phyloP scores from a whole-genome alignment of 1,284 basidiomycete species.

The Neolentinus lepideus region DNA sequence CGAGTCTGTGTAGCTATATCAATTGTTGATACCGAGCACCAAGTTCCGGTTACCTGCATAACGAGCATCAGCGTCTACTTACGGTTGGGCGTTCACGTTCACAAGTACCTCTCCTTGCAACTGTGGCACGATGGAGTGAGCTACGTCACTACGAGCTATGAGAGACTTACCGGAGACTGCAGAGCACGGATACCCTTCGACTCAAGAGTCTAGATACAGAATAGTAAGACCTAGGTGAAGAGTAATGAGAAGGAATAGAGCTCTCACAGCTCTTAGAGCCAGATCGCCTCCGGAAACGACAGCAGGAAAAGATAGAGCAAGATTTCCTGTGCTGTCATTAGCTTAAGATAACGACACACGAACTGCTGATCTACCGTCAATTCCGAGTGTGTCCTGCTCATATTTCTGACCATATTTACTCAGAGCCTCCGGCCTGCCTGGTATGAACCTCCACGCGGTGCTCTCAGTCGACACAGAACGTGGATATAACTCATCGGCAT shows the following conservation, averaged over 20 bases:
- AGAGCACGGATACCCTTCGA: neutral
- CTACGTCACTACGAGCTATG: neutral
- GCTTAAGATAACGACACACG: too few species aligned
- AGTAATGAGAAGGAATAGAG: neutral
- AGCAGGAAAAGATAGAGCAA: neutral
- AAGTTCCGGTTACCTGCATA: slow-evolving; percentile 18
- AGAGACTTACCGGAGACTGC: neutral
- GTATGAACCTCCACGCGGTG: neutral
- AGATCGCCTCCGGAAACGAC: neutral
- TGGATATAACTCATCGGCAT: neutral
- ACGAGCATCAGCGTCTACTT: neutral
- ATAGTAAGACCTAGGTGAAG: neutral
- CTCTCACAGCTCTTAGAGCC: neutral
- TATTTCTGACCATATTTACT: neutral
- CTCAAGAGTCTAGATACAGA: neutral
- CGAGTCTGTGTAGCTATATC: slow-evolving; percentile 20
- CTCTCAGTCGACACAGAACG: neutral
- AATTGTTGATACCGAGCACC: slow-evolving; percentile 15
- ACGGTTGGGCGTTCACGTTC: neutral
- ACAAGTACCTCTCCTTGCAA: slow-evolving; percentile 19
- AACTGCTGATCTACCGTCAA: neutral
- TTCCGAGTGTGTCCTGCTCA: neutral
- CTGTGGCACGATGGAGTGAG: slow-evolving; percentile 4
- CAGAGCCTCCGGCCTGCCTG: neutral
- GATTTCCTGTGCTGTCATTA: neutral